phyloP scores from a whole-genome alignment of 2,329 filamentous ascomycete species.

The Sphaceloma murrayae region DNA sequence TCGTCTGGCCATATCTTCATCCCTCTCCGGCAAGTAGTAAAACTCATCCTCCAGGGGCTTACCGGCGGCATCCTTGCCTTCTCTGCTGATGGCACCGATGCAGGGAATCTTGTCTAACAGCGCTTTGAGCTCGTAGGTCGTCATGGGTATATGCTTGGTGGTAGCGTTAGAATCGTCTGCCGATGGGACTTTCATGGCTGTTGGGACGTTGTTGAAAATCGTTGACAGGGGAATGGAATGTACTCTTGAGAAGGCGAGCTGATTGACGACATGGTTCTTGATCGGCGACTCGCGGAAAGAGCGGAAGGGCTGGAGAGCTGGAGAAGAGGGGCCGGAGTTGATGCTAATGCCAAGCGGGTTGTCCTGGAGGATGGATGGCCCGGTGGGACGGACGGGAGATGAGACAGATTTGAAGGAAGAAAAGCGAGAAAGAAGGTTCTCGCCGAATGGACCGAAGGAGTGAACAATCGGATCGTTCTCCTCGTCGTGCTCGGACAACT shows the following conservation, averaged over 20 bases:
- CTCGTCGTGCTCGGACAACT: conserved; percentile 73
- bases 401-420: conserved; percentile 61
- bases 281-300: conserved; percentile 40
- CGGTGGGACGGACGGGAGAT: conserved; percentile 47
- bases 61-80: conserved; percentile 92
- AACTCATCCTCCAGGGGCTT: conserved; percentile 92
- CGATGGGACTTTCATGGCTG: conserved; percentile 30
- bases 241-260: conserved; percentile 86
- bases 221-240: conserved; percentile 85
- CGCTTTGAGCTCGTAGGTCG: conserved; percentile 54
- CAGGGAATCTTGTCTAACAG: conserved; percentile 67
- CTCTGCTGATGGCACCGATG: conserved; percentile 77
- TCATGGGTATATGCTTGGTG: conserved; percentile 37
- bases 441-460: conserved; percentile 84
- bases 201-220: conserved; percentile 80
- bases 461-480: conserved; percentile 91
- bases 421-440: conserved; percentile 72
- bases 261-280: conserved; percentile 84
- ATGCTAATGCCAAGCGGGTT: conserved; percentile 26
- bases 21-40: conserved; percentile 86
- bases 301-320: conserved; percentile 20
- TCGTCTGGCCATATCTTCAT: conserved; percentile 66
- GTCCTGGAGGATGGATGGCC: conserved; percentile 26
- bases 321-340: conserved; percentile 2
- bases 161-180: conserved; percentile 22